Evolutionary conservation across 2,329 filamentous ascomycete species (phyloP).

Genomic region (Fusarium sp.): DNA sequence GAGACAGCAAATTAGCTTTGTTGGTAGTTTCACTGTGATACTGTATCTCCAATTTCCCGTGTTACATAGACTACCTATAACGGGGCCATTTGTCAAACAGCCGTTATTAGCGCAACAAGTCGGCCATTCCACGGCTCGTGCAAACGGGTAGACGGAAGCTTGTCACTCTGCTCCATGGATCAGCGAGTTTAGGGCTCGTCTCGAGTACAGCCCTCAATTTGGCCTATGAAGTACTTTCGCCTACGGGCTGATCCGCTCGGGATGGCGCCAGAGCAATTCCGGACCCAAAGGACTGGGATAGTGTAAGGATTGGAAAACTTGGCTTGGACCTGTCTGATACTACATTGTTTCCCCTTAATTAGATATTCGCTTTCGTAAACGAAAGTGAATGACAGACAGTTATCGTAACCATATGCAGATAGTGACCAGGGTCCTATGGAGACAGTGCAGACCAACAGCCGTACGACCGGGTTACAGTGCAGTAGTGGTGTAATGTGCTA

Average conservation of each 20-base stretch:
- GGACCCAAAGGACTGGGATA: conserved; percentile 7
- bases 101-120: conserved; percentile 10
- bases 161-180: background rate
- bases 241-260: conserved; percentile 5
- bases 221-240: conserved; percentile 4
- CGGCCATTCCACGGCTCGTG: conserved; percentile 3
- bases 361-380: background rate
- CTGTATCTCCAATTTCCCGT: conserved; percentile 1
- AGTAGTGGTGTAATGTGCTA: background rate
- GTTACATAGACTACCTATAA: background rate
- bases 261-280: background rate
- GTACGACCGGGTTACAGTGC: background rate
- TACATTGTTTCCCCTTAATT: background rate
- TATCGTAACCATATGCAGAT: background rate
- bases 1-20: too few species aligned
- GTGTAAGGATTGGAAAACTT: background rate
- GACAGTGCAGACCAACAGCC: background rate
- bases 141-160: conserved; percentile 11
- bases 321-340: background rate
- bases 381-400: background rate
- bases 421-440: background rate
- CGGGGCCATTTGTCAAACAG: conserved; percentile 2
- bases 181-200: conserved; percentile 5
- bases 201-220: background rate
- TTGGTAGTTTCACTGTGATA: background rate